Evolutionary conservation across 768 basidiomycete genomes (phyloP).

Genomic region (Paxillus ammoniavirescens): DNA sequence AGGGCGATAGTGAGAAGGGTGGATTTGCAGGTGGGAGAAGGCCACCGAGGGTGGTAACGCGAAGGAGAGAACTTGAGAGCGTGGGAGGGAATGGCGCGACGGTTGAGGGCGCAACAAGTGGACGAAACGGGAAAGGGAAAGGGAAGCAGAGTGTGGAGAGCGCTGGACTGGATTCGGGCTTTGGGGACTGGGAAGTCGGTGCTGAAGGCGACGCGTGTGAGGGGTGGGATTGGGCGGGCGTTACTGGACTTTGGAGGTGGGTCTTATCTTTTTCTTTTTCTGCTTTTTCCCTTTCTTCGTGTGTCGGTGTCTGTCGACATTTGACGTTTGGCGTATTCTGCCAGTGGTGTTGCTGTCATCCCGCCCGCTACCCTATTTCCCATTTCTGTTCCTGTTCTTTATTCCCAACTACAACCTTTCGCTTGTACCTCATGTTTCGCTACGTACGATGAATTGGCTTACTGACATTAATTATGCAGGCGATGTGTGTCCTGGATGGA

Average conservation of each 20-base stretch:
- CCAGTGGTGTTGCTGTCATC: too few species aligned
- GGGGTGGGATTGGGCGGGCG: slow-evolving; percentile 64
- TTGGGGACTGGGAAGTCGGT: slow-evolving; percentile 23
- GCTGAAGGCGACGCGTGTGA: slow-evolving; percentile 24
- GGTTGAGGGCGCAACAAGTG: neutral
- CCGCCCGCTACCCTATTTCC: too few species aligned
- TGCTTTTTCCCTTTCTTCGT: too few species aligned
- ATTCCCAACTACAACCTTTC: too few species aligned
- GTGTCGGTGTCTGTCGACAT: too few species aligned
- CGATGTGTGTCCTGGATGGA: slow-evolving; percentile 61
- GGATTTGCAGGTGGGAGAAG: neutral
- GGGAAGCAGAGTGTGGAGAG: neutral
- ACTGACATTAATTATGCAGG: slow-evolving; percentile 28
- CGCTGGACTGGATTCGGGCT: neutral
- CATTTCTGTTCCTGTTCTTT: too few species aligned
- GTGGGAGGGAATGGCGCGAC: neutral
- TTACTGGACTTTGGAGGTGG: slow-evolving; percentile 52
- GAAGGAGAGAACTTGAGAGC: slow-evolving; percentile 12
- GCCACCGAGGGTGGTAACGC: slow-evolving; percentile 14
- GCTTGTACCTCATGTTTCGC: too few species aligned
- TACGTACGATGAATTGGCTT: too few species aligned
- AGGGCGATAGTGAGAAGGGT: neutral
- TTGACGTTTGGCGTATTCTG: too few species aligned
- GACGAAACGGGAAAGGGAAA: slow-evolving; percentile 21
- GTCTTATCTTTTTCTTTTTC: too few species aligned